These are phyloP conservation scores for Fistulifera pelliculosa DNA, from an alignment of 108 stramenopile genomes.

Conservation along the genomic window DNA sequence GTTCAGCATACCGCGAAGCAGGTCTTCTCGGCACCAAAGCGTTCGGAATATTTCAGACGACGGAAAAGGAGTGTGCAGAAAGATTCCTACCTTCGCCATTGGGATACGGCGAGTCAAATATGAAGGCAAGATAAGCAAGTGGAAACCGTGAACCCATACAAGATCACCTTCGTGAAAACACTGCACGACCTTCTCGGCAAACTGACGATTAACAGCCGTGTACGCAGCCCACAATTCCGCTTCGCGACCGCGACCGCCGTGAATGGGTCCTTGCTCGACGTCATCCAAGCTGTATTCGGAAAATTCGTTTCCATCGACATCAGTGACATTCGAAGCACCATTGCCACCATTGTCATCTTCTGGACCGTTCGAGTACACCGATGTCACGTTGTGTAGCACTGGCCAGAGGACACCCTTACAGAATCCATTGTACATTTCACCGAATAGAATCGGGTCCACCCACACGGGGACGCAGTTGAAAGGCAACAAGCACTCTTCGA, in stretches of 20 bases:
- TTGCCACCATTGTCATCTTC: slow-evolving; percentile 16
- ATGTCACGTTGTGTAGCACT: slow-evolving; percentile 90
- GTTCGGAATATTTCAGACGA: slow-evolving; percentile 95
- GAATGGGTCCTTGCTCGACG: slow-evolving; percentile 72
- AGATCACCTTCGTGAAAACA: slow-evolving; percentile 85
- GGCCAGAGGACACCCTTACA: slow-evolving; percentile 97
- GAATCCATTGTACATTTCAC: slow-evolving; percentile 92
- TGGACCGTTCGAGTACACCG: slow-evolving; percentile 51
- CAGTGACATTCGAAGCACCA: background rate
- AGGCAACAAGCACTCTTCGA: slow-evolving; percentile 80
- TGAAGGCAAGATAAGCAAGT: slow-evolving; percentile 94
- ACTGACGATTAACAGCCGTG: slow-evolving; percentile 85
- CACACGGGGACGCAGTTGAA: slow-evolving; percentile 97
- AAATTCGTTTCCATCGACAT: slow-evolving; percentile 21
- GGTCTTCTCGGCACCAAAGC: slow-evolving; percentile 86
- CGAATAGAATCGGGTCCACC: slow-evolving; percentile 71
- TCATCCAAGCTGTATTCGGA: slow-evolving; percentile 72
- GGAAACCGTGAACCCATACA: slow-evolving; percentile 99
- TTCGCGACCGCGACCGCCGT: slow-evolving; percentile 79
- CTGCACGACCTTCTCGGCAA: slow-evolving; percentile 78
- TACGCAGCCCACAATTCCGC: slow-evolving; percentile 85
- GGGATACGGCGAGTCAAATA: slow-evolving; percentile 81
- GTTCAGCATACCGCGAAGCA: slow-evolving; percentile 91
- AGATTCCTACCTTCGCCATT: slow-evolving; percentile 88
- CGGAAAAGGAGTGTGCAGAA: slow-evolving; percentile 99